Evolutionary conservation across 306 rosid species (phyloP).

Genomic region (Trifolium fragiferum): DNA sequence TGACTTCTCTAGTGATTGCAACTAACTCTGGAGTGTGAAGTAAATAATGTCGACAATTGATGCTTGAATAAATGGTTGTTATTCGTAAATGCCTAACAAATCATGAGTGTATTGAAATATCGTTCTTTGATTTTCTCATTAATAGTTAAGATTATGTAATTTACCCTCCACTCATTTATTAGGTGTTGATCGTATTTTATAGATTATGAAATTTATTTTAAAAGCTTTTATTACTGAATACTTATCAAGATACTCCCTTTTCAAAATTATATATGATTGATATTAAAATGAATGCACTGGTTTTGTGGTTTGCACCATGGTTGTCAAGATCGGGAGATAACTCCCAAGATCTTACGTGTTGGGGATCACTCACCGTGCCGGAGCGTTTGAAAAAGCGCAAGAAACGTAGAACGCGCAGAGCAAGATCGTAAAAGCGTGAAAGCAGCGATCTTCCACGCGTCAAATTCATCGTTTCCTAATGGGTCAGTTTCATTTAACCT

Average conservation of each 20-base stretch:
- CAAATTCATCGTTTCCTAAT: no score
- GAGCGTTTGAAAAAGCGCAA: no score
- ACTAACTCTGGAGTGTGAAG: background rate
- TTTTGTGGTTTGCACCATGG: background rate
- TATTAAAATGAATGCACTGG: background rate
- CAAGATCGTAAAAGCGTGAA: no score
- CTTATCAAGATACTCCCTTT: background rate
- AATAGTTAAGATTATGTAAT: background rate
- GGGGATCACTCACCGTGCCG: no score
- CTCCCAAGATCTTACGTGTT: no score
- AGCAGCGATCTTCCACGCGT: no score
- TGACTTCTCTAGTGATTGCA: background rate
- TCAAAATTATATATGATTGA: background rate
- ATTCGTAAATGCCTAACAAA: background rate
- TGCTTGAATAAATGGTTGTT: background rate
- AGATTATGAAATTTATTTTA: background rate
- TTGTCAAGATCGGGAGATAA: no score
- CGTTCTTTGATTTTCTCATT: background rate
- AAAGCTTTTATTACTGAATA: conserved; percentile 11
- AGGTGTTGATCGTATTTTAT: background rate
- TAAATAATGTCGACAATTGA: background rate
- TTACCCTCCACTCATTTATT: background rate
- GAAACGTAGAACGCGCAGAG: no score
- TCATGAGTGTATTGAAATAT: background rate
- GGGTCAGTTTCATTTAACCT: no score